phyloP scores from a whole-genome alignment of 1,284 basidiomycete species.

The Trametes versicolor region DNA sequence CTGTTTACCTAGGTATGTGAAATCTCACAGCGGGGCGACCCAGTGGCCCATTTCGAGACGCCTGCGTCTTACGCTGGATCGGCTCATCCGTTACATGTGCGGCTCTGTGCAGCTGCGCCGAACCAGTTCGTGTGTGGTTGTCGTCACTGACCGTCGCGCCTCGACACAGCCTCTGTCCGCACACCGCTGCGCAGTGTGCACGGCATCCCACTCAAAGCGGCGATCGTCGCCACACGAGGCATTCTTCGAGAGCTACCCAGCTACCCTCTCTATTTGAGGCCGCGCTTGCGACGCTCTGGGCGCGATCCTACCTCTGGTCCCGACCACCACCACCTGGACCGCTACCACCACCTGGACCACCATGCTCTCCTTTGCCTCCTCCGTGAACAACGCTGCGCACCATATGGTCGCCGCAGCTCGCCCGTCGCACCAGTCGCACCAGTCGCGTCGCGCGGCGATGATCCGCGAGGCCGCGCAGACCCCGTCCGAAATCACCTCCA shows the following conservation, averaged over 20 bases:
- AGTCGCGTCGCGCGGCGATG: constrained; percentile 22
- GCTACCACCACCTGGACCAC: constrained; percentile 15
- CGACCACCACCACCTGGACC: constrained; percentile 10
- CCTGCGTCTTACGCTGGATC: background rate
- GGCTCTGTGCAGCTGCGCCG: constrained; percentile 16
- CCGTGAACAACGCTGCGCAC: constrained; percentile 24
- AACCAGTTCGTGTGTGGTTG: constrained; percentile 19
- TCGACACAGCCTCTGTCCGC: constrained; percentile 15
- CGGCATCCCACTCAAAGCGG: background rate
- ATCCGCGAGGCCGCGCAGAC: constrained; percentile 30
- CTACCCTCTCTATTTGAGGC: constrained; percentile 14
- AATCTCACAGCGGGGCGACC: background rate
- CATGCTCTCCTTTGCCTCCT: constrained; percentile 37
- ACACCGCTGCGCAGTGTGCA: background rate
- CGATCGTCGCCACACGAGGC: constrained; percentile 26
- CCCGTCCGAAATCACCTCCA: constrained; percentile 57
- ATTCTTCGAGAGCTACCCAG: constrained; percentile 7
- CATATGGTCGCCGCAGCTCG: constrained; percentile 19
- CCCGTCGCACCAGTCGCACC: constrained; percentile 21
- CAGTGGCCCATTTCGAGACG: background rate
- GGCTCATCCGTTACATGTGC: constrained; percentile 22
- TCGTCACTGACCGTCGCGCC: constrained; percentile 16
- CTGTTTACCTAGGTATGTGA: too few relatives aligned
- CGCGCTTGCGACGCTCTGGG: background rate
- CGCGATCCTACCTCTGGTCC: constrained; percentile 13